Percentiles rank a stretch among this genome's conserved stretches.
Evolutionary conservation across 371 early-diverging fungal species (phyloP).

Genomic region (Lichtheimia hyalospora): DNA sequence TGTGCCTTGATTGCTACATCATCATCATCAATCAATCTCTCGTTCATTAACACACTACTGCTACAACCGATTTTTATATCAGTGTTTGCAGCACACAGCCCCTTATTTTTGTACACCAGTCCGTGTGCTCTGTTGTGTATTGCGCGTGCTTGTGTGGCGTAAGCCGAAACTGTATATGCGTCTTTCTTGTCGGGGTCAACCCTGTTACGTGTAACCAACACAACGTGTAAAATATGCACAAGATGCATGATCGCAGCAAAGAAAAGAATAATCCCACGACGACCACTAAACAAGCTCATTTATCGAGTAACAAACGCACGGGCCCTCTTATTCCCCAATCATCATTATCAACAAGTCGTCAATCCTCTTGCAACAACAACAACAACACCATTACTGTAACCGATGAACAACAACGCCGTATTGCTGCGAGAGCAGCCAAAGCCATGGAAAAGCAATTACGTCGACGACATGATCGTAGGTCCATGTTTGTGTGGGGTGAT

Average conservation of each 20-base stretch:
- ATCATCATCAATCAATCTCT: too few species aligned
- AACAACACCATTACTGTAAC: conserved; percentile 1
- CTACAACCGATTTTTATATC: neutral
- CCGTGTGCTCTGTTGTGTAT: neutral
- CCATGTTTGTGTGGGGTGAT: conserved; percentile 40
- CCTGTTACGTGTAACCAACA: conserved; percentile 2
- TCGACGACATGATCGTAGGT: conserved; percentile 32
- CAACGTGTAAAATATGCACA: conserved; percentile 13
- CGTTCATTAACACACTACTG: too few species aligned
- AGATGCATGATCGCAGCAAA: conserved; percentile 19
- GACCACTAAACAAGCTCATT: conserved; percentile 17
- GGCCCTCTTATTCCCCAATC: conserved; percentile 14
- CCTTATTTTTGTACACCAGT: neutral
- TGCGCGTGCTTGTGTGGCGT: conserved; percentile 8
- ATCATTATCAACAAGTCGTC: too few species aligned
- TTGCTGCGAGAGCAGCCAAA: conserved; percentile 34
- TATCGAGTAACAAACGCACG: conserved; percentile 26
- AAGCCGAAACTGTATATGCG: conserved; percentile 1
- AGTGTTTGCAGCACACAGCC: conserved; percentile 1
- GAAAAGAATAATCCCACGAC: conserved; percentile 9
- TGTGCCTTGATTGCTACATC: too few species aligned
- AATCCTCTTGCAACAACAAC: too few species aligned
- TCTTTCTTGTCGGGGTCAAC: neutral
- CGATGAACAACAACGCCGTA: conserved; percentile 32
- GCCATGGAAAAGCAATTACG: conserved; percentile 40